These are phyloP conservation scores for Cornus florida DNA, from an alignment of 148 eudicot genomes.

Conservation along the genomic window DNA sequence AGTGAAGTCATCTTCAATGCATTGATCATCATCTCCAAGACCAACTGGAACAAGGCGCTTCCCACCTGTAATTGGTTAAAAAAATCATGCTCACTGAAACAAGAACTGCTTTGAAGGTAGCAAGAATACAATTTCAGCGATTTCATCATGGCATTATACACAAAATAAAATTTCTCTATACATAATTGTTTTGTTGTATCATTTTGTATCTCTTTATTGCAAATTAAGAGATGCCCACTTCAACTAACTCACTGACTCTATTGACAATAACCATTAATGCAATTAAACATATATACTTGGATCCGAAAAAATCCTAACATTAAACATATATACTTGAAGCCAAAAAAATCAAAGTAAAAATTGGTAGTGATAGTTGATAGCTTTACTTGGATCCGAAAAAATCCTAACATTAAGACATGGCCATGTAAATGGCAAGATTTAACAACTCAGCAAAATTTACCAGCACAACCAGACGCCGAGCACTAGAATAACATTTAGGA, in stretches of 20 bases:
- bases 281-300: too few species aligned
- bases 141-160: neutral
- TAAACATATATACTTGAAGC: too few species aligned
- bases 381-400: neutral
- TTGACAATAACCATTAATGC: neutral
- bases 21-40: constrained; percentile 94
- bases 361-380: neutral
- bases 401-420: neutral
- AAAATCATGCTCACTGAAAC: neutral
- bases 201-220: neutral
- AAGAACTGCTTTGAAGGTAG: neutral
- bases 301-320: too few species aligned
- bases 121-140: neutral
- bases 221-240: neutral
- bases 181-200: neutral
- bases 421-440: too few species aligned
- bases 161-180: neutral
- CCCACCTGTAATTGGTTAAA: constrained; percentile 55
- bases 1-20: constrained; percentile 95
- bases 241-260: neutral
- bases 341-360: too few species aligned
- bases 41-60: constrained; percentile 84
- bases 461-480: constrained; percentile 1
- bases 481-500: neutral
- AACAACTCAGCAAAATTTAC: constrained; percentile 1